Percentiles rank a stretch among this genome's conserved stretches.
Evolutionary conservation across 139 green algal genomes (phyloP).

Genomic region (Haematococcus sp.): DNA sequence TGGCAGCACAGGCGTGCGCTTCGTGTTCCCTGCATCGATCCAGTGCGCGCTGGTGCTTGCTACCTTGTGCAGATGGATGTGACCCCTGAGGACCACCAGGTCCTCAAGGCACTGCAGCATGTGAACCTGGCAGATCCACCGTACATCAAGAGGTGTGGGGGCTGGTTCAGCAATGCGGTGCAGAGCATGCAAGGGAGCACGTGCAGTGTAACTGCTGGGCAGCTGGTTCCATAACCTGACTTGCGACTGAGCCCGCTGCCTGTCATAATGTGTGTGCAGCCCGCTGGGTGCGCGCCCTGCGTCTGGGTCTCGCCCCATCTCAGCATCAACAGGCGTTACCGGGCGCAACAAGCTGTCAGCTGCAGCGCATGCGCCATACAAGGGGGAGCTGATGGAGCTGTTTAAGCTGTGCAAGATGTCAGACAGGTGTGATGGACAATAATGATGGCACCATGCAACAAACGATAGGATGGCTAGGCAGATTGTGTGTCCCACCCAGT

Average conservation of each 20-base stretch:
- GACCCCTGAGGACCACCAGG: slow-evolving; percentile 3
- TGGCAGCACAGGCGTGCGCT: not conserved
- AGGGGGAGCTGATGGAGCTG: slow-evolving; percentile 26
- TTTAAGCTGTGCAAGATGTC: slow-evolving; percentile 23
- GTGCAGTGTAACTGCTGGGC: too few relatives aligned
- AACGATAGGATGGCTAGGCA: too few relatives aligned
- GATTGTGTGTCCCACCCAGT: too few relatives aligned
- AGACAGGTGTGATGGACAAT: slow-evolving; percentile 28
- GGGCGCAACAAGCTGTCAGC: slow-evolving; percentile 1
- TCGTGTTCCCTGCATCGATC: not conserved
- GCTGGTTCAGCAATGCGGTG: not conserved
- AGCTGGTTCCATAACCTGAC: too few relatives aligned
- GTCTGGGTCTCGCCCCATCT: not conserved
- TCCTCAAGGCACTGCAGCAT: slow-evolving; percentile 33
- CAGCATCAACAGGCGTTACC: not conserved
- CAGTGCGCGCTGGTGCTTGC: not conserved
- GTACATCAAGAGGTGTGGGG: slow-evolving; percentile 6
- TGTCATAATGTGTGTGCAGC: not conserved
- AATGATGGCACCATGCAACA: not conserved
- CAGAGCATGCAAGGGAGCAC: not conserved
- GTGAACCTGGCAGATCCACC: slow-evolving; percentile 21
- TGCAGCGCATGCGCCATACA: slow-evolving; percentile 18
- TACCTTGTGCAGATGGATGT: slow-evolving; percentile 9
- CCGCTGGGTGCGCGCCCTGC: not conserved
- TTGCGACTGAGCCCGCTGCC: not conserved